These are phyloP conservation scores for Cryphonectria nitschkei DNA, from an alignment of 2,329 filamentous ascomycete genomes.

Conservation along the genomic window DNA sequence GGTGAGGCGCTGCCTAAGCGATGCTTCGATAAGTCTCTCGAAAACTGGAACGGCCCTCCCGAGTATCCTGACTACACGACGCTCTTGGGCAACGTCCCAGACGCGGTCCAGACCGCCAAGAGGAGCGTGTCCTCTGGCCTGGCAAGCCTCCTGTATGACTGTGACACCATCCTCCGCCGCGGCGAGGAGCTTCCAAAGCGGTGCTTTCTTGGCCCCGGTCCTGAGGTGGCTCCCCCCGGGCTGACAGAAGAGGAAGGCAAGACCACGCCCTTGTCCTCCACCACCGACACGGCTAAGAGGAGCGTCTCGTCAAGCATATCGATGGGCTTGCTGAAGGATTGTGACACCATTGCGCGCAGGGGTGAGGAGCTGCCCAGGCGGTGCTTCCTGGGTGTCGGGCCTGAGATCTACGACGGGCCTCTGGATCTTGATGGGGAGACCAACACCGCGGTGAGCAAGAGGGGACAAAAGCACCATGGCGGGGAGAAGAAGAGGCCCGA, in stretches of 20 bases:
- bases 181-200: conserved; percentile 1
- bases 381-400: not conserved
- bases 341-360: not conserved
- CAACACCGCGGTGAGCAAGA: not conserved
- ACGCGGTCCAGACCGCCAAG: not conserved
- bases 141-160: not conserved
- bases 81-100: not conserved
- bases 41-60: not conserved
- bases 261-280: too few species aligned
- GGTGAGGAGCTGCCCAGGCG: not conserved
- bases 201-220: not conserved
- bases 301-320: not conserved
- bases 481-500: not conserved
- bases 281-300: not conserved
- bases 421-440: too few species aligned
- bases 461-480: not conserved
- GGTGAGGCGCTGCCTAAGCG: too few species aligned
- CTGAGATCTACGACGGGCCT: not conserved
- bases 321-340: not conserved
- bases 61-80: not conserved
- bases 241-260: too few species aligned
- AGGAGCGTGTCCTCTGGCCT: not conserved
- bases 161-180: not conserved
- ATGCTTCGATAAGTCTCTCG: not conserved
- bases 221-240: not conserved